Evolutionary conservation across 257 asterid genomes (phyloP).

Genomic region (Salvia miltiorrhiza): DNA sequence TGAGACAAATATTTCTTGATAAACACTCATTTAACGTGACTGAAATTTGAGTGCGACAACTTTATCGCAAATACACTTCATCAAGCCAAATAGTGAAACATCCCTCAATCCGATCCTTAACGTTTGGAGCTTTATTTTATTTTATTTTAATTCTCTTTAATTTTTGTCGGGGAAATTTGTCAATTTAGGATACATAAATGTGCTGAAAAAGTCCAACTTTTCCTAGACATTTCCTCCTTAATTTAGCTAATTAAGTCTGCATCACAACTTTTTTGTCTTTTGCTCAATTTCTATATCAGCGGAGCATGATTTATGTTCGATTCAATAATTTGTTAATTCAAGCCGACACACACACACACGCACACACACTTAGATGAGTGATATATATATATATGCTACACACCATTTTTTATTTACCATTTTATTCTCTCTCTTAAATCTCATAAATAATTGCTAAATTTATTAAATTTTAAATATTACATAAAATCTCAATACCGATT

Average conservation of each 20-base stretch:
- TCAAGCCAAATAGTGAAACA: slow-evolving; percentile 3
- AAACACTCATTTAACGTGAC: background rate
- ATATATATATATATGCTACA: too few species aligned
- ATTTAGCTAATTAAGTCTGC: background rate
- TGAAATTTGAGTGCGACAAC: background rate
- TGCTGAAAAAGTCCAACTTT: slow-evolving; percentile 2
- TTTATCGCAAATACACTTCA: slow-evolving; percentile 2
- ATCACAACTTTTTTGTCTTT: background rate
- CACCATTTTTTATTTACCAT: too few species aligned
- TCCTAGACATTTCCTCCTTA: background rate
- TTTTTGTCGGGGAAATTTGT: background rate
- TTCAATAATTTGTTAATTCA: background rate
- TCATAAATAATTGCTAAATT: too few species aligned
- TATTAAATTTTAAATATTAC: too few species aligned
- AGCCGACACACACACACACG: background rate
- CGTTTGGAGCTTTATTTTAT: slow-evolving; percentile 15
- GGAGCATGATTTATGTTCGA: background rate
- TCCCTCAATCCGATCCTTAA: slow-evolving; percentile 8
- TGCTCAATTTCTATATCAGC: background rate
- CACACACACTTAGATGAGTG: background rate
- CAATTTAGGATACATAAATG: slow-evolving; percentile 3
- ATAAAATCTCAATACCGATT: too few species aligned
- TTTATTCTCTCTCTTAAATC: too few species aligned
- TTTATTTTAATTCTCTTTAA: too few species aligned
- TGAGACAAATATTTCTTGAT: background rate